Base-by-base conservation (phyloP, 2,329 filamentous ascomycete species). In the Ambrosiella beaveri region DNA sequence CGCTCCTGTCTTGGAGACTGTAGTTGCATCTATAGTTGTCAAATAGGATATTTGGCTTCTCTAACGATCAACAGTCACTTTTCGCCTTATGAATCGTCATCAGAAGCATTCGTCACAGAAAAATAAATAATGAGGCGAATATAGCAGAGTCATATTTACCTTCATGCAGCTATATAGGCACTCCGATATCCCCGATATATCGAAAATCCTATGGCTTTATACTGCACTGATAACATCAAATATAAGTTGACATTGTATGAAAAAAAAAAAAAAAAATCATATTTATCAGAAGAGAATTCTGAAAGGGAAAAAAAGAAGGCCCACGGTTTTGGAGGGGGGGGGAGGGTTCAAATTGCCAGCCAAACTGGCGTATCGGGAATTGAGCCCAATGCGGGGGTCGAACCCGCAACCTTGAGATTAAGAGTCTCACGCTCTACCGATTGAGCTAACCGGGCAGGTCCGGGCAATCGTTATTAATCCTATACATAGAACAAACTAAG, bases 351-450 rank as follows among this genome's bases (percentile, higher is more conserved):
- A 13, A 47, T 47, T 47, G 7, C 58, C 60, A 56, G 58, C 39
- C 54, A 15, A 47, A 38, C 56, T 56, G 60, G 58, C 49, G 58
- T 58, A 62, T 58, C 57, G 58, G 58, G 61, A 62, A 58, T 62
- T 61, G 62, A 63, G 60, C 63, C 63, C 63, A 61, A 59, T 62
- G 67, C 66, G 68, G 68, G 68, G 68, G 67, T 69, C 68, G 68
- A 70, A 70, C 69, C 68, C 68, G 67, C 68, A 70, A 67, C 69
- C 68, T 70, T 70, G 67, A 70, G 68, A 70, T 70, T 78, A 78
- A 78, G 80, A 84, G 80, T 82, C 80, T 81, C 75, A 83, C 80
- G 80, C 80, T 84, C 80, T 84, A 82, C 77, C 76, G 76, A 81
- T 80, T 81, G 78, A 81, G 78, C 78, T 81, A 81, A 74, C 75